phyloP scores from a whole-genome alignment of 805 yeast species.

The Teunomyces tritomae region DNA sequence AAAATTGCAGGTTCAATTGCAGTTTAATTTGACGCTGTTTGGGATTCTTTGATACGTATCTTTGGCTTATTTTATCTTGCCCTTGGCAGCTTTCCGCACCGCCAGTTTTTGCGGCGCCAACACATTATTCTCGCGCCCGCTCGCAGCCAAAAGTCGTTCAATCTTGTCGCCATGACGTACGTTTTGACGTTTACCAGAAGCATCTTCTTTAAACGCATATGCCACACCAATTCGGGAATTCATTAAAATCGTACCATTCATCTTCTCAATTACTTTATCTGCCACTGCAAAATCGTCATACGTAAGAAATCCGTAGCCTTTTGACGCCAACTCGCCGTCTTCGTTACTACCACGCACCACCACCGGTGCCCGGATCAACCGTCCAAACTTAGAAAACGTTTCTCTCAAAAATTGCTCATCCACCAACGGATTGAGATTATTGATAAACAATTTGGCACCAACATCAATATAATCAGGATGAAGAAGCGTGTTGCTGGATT shows the following conservation, averaged over 20 bases:
- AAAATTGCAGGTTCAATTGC: too few relatives aligned
- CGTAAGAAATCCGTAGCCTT: conserved; percentile 66
- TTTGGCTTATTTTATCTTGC: background rate
- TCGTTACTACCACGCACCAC: conserved; percentile 46
- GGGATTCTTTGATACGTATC: background rate
- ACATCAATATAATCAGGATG: conserved; percentile 31
- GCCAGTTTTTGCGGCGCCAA: background rate
- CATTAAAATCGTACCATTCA: conserved; percentile 70
- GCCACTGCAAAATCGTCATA: conserved; percentile 64
- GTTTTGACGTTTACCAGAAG: conserved; percentile 39
- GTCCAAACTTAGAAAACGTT: conserved; percentile 71
- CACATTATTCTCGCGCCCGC: conserved; percentile 48
- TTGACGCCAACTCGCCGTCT: conserved; percentile 37
- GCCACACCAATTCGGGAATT: conserved; percentile 59
- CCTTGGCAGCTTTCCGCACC: background rate
- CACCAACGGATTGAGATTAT: conserved; percentile 63
- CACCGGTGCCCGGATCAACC: conserved; percentile 47
- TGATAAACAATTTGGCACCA: conserved; percentile 53
- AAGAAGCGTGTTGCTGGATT: conserved; percentile 11
- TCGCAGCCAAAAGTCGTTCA: conserved; percentile 68
- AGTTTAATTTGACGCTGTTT: background rate
- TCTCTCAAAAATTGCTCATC: conserved; percentile 56
- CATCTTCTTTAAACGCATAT: conserved; percentile 70
- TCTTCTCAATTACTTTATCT: conserved; percentile 65
- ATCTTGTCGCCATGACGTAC: conserved; percentile 72